These are phyloP conservation scores for Thelonectria rubi DNA, from an alignment of 2,329 filamentous ascomycete species.

Conservation along the genomic window DNA sequence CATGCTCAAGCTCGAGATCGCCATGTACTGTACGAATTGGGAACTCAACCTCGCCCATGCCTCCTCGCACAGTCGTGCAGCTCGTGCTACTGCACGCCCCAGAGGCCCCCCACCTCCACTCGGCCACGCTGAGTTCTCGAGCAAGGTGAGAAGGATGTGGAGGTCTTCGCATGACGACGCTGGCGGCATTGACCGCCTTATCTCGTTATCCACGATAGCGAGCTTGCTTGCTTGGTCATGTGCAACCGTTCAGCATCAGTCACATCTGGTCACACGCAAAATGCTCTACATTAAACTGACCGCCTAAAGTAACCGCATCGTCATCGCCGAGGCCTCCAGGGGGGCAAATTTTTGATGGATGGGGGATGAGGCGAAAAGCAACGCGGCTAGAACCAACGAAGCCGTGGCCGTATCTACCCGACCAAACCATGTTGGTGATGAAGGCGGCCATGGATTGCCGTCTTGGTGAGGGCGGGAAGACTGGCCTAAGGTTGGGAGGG, in stretches of 20 bases:
- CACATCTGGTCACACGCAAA: conserved; percentile 34
- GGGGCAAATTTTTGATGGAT: conserved; percentile 32
- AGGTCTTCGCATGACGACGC: conserved; percentile 29
- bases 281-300: conserved; percentile 32
- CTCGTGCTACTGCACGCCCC: conserved; percentile 5
- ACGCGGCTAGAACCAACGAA: conserved; percentile 35
- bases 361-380: conserved; percentile 32
- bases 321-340: conserved; percentile 27
- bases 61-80: neutral
- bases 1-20: conserved; percentile 40
- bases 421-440: conserved; percentile 25
- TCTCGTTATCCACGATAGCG: conserved; percentile 18
- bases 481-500: conserved; percentile 23
- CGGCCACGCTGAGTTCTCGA: conserved; percentile 13
- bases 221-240: conserved; percentile 33
- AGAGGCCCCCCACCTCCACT: conserved; percentile 23
- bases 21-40: conserved; percentile 10
- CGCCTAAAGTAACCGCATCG: conserved; percentile 34
- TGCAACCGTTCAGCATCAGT: conserved; percentile 31
- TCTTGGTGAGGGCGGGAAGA: conserved; percentile 12
- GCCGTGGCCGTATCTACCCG: conserved; percentile 30
- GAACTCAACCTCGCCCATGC: neutral
- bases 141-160: conserved; percentile 25
- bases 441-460: conserved; percentile 19
- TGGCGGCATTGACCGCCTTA: conserved; percentile 26